Base-by-base conservation (phyloP, 805 yeast genomes). In the Metschnikowia shivogae region DNA sequence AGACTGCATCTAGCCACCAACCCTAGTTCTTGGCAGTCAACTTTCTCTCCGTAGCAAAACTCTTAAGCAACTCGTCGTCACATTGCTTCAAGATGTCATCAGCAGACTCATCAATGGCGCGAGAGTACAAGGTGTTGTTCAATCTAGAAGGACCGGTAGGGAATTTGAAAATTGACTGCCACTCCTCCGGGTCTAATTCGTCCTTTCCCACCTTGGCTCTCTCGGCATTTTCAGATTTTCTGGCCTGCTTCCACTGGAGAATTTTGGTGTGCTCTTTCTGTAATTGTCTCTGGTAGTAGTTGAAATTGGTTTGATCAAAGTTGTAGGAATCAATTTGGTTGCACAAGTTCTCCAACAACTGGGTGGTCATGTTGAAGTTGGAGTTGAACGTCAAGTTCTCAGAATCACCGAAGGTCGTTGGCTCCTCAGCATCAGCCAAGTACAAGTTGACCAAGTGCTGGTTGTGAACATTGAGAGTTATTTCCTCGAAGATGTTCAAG, bases 291-390 rank as follows among this genome's bases (percentile, higher is more conserved):
- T 86, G 93, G 71, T 79, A 85, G 67, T 83, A 86, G 72, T 85
- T 84, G 73, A 84, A 82, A 67, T 82, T 86, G 54, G 84, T 82
- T 62, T 84, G 86, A 61, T 84, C 89, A 62, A 82, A 82, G 68
- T 82, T 83, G 69, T 80, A 81, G 39, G 84, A 81, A 63, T 86
- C 93, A 34, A 86, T 75, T 42, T 87, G 78, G 49, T 80, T 82
- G 60, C 80, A 75, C 53, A 86, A 72, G 38, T 77, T 76, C 59
- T 85, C 90, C 48, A 81, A 77, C 50, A 72, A 67, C 55, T 72
- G 74, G 14, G 73, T 66, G 36, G 75, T 70, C 48, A 65, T 68
- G 55, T 67, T 67, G 50, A 70, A 71, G 58, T 70, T 71, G 20
- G 74, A 65, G 36, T 69, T 64, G 52, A 72, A 67, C 54, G 68